Evolutionary conservation across 2,329 filamentous ascomycete species (phyloP), one percentile per base, ranked within the genome.

Genomic region (Fusarium acutatum): DNA sequence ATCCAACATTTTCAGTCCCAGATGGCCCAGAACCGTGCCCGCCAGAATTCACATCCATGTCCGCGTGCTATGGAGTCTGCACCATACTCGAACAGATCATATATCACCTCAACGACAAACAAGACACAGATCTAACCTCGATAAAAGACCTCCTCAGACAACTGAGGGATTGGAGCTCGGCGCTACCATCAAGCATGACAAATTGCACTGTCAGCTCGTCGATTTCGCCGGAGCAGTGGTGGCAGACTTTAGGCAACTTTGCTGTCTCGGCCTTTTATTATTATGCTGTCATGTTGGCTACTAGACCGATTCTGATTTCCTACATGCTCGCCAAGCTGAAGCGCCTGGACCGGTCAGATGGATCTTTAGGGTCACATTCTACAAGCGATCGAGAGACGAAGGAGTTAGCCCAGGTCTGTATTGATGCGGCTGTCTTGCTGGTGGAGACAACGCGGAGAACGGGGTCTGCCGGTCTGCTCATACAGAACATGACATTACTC

Each of bases 401-500:
- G 7, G 60, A 63, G 6, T 28, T 63, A 7, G 60, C 60, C 1
- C 60, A 63, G 7, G 60, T 40, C 1, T 63, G 60, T 4, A 47
- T 63, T 10, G 60, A 63, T 30, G 60, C 60, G 5, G 34, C 60
- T 15, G 7, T 63, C 3, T 22, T 63, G 0, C 15, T 63, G 1
- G 41, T 63, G 2, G 60, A 63, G 28, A 63, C 60, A 5, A 63
- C 53, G 1, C 28, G 54, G 1, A 63, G 34, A 28, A 63, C 60
- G 1, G 26, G 38, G 4, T 60, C 54, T 24, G 53, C 44, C 5
- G 60, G 60, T 1, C n/a, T 63, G 0, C 41, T 63, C 1, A 63
- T 63, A 26, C 60, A 63, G 2, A 63, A 60, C 9, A 63, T 63
- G 60, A 18, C 56, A 1, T 15, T 63, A 3, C 40, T 63, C 5